phyloP scores from a whole-genome alignment of 805 yeast genomes.

The Lipomyces sp. region DNA sequence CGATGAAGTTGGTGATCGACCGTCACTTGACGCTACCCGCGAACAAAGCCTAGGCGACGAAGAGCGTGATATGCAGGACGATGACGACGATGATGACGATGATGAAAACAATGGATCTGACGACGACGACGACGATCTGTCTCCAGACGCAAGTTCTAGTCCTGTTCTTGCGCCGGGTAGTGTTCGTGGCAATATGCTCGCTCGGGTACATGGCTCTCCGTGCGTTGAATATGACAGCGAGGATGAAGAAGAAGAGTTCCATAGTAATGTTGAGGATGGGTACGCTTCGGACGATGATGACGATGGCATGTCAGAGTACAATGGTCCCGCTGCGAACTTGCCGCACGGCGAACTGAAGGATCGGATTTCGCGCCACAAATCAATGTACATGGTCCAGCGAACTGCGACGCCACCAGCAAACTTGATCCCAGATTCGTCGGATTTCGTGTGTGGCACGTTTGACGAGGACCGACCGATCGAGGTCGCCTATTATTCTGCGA shows the following conservation, averaged over 20 bases:
- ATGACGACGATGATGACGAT: conserved; percentile 25
- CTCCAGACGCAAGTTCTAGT: neutral
- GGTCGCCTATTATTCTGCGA: conserved; percentile 37
- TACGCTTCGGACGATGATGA: conserved; percentile 34
- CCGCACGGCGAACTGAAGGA: neutral
- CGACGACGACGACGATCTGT: conserved; percentile 22
- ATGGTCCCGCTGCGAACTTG: conserved; percentile 10
- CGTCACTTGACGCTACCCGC: neutral
- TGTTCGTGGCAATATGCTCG: conserved; percentile 8
- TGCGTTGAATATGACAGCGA: conserved; percentile 27
- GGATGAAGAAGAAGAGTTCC: conserved; percentile 11
- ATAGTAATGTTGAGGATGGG: conserved; percentile 30
- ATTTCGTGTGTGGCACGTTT: conserved; percentile 40
- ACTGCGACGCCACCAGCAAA: conserved; percentile 38
- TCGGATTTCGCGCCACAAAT: conserved; percentile 1
- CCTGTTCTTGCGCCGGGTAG: neutral
- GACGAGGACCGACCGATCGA: conserved; percentile 41
- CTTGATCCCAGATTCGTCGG: conserved; percentile 40
- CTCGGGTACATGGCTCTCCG: conserved; percentile 23
- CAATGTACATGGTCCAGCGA: conserved; percentile 18
- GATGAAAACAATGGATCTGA: conserved; percentile 20
- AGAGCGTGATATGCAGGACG: conserved; percentile 15
- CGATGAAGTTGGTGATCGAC: conserved; percentile 10
- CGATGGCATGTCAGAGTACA: conserved; percentile 12
- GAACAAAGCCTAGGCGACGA: neutral